Evolutionary conservation across 768 basidiomycete species (phyloP), one percentile per base, ranked within the genome.

Genomic region (Chiua virens): DNA sequence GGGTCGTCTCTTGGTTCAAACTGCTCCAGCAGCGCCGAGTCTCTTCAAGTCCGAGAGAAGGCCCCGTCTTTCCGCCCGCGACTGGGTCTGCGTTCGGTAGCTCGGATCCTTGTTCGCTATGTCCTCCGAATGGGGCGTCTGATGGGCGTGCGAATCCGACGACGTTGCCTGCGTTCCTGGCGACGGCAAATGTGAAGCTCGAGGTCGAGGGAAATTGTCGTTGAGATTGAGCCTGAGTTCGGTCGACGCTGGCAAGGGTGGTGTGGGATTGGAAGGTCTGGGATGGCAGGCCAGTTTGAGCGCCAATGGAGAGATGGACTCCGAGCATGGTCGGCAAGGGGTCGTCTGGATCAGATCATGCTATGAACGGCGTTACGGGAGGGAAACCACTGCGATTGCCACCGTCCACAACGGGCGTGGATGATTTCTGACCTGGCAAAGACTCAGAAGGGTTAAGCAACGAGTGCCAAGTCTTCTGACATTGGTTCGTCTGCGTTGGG

Each of bases 201-300:
- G 28, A 55, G 60, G 37, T 67, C 64, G 52, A 59, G 65, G n/a
- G 64, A 67, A 52, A 67, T 66, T 34, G 60, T 66, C 52, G 35
- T n/a, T 66, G 50, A 56, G 62, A 47, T 65, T 57, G 37, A n/a
- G n/a, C n/a, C n/a, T n/a, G n/a, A 59, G 54, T 39, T 63, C 62
- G 34, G 45, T 66, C 9, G 63, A 64, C 49, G 49, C 30, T 13
- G 63, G 63, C 9, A 63, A 54, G 46, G 53, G 50, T 22, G 32
- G 37, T 37, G 37, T 25, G 8, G 53, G 28, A 5, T 18, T 30
- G 38, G 55, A 64, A 18, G 5, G 21, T 30, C 30, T 59, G 42
- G 54, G 52, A 4, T 62, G 63, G 63, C 17, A 47, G 47, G 55
- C 51, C 42, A n/a, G 58, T 42, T 45, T 49, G 5, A 27, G 14